Evolutionary conservation across 495 filamentous ascomycete genomes (phyloP).

Genomic region (Penicillium parvum): DNA sequence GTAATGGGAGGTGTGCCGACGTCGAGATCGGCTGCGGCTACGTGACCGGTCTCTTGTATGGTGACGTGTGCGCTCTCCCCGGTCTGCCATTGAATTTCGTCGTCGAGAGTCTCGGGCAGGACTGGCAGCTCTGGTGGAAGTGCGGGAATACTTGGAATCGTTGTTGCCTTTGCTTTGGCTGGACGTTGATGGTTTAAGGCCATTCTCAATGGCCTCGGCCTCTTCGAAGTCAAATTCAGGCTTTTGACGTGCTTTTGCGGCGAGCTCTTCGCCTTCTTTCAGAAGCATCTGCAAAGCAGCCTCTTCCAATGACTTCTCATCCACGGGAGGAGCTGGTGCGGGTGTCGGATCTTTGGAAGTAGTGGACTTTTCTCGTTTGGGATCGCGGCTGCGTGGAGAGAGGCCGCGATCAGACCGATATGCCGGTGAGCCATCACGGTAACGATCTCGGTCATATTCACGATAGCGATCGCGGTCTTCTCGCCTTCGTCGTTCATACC

Average conservation of each 20-base stretch:
- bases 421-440: constrained; percentile 36
- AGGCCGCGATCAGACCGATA: constrained; percentile 36
- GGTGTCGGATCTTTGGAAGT: constrained; percentile 40
- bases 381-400: constrained; percentile 36
- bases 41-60: constrained; percentile 26
- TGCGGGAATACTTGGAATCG: constrained; percentile 29
- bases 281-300: constrained; percentile 51
- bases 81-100: constrained; percentile 31
- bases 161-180: constrained; percentile 16
- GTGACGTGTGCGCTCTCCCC: constrained; percentile 23
- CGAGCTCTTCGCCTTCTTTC: constrained; percentile 57
- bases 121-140: constrained; percentile 27
- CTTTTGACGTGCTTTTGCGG: constrained; percentile 54
- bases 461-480: constrained; percentile 45
- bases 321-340: constrained; percentile 37
- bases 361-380: constrained; percentile 37
- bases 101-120: constrained; percentile 25
- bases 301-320: constrained; percentile 56
- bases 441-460: constrained; percentile 38
- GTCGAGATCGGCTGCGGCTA: constrained; percentile 32
- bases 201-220: constrained; percentile 46
- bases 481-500: constrained; percentile 45
- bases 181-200: constrained; percentile 30
- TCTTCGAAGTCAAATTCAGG: constrained; percentile 56
- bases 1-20: constrained; percentile 29